Conservation (phyloP, 768 basidiomycete genomes). For the Pleurotus ostreatus region DNA sequence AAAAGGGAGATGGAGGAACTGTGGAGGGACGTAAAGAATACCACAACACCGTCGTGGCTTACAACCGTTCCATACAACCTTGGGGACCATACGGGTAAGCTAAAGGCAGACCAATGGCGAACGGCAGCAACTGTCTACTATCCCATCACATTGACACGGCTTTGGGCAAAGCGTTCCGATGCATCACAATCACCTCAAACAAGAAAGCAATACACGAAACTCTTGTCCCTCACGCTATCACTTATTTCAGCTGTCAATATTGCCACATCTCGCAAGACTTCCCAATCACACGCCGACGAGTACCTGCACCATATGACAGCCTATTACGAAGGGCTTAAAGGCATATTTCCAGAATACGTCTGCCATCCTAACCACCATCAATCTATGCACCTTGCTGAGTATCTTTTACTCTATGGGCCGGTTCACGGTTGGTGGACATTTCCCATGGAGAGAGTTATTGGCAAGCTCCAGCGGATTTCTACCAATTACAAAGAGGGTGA, state of each 20-base stretch:
- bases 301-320: constrained; percentile 10
- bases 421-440: constrained; percentile 27
- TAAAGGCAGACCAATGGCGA: constrained; percentile 24
- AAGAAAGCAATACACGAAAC: too few relatives aligned
- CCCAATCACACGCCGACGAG: neutral
- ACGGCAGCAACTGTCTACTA: constrained; percentile 13
- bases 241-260: constrained; percentile 17
- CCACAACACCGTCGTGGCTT: constrained; percentile 9
- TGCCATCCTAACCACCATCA: constrained; percentile 23
- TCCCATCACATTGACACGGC: constrained; percentile 15
- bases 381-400: constrained; percentile 22
- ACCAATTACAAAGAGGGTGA: constrained; percentile 15
- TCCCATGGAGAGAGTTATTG: constrained; percentile 20
- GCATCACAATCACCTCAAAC: too few relatives aligned
- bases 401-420: constrained; percentile 20
- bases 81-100: constrained; percentile 13
- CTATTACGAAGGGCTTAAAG: constrained; percentile 15
- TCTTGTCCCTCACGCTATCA: constrained; percentile 18
- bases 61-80: constrained; percentile 3
- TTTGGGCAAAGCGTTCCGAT: too few relatives aligned
- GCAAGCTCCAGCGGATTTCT: constrained; percentile 15
- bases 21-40: neutral
- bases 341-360: constrained; percentile 14
- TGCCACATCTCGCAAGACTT: constrained; percentile 17
- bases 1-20: neutral